phyloP scores from a whole-genome alignment of 805 yeast species.

The Candida palmyrensis region DNA sequence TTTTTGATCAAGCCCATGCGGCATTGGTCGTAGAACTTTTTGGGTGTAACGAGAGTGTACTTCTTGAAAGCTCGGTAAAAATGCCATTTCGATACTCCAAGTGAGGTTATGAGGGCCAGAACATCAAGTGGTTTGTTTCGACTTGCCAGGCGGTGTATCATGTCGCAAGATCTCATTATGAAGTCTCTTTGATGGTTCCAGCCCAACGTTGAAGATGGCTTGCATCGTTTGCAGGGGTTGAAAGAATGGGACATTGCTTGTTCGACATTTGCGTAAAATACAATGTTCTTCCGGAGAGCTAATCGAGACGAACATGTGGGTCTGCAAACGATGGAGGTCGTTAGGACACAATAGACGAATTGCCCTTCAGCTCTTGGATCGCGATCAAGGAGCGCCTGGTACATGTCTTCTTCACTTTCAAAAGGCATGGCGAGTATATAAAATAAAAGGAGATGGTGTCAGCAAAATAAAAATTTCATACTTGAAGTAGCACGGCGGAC shows the following conservation, averaged over 20 bases:
- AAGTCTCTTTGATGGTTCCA: conserved; percentile 1
- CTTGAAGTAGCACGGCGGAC: too few relatives aligned
- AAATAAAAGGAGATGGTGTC: too few relatives aligned
- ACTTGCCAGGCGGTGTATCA: neutral
- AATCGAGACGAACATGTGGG: conserved; percentile 3
- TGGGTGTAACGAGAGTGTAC: neutral
- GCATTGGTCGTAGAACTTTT: neutral
- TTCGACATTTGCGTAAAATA: neutral
- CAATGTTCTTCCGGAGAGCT: conserved; percentile 1
- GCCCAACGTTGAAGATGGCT: neutral
- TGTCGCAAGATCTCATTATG: neutral
- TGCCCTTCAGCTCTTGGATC: conserved; percentile 3
- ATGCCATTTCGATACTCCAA: conserved; percentile 2
- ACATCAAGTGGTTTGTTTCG: neutral
- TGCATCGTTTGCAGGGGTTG: conserved; percentile 5
- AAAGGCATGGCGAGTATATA: neutral
- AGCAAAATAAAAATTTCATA: too few relatives aligned
- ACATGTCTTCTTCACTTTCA: conserved; percentile 4
- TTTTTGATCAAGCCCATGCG: neutral
- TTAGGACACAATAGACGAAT: conserved; percentile 2
- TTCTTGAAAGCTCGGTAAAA: conserved; percentile 4
- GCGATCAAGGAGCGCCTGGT: conserved; percentile 2
- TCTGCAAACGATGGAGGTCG: conserved; percentile 3
- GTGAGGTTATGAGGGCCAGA: neutral
- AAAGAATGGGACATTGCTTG: conserved; percentile 1